Evolutionary conservation across 1,284 basidiomycete species (phyloP).

Genomic region (Rhodotorula sp.): DNA sequence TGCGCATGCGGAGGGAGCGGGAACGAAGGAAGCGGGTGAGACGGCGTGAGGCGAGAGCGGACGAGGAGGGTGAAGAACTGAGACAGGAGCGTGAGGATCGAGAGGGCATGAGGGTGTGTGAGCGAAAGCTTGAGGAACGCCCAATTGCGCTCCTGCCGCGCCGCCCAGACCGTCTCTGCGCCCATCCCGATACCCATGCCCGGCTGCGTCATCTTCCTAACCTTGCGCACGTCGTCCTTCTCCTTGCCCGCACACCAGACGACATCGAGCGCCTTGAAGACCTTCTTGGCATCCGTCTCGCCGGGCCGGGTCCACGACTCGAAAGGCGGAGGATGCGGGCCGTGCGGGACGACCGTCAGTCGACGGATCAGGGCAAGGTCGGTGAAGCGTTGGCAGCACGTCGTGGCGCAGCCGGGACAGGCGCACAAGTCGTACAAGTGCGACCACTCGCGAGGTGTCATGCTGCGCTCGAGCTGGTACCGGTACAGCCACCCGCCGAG

Average conservation of each 20-base stretch:
- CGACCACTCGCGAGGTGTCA: constrained; percentile 34
- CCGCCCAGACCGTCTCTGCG: constrained; percentile 25
- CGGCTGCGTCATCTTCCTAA: constrained; percentile 16
- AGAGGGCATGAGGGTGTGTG: constrained; percentile 36
- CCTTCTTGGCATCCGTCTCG: constrained; percentile 30
- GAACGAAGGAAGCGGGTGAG: constrained; percentile 10
- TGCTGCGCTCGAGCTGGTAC: constrained; percentile 21
- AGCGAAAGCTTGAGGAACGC: constrained; percentile 32
- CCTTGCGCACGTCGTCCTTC: constrained; percentile 14
- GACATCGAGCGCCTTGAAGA: constrained; percentile 35
- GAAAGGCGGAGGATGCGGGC: constrained; percentile 35
- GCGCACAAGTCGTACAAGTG: constrained; percentile 41
- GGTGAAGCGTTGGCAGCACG: constrained; percentile 31
- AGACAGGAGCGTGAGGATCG: constrained; percentile 28
- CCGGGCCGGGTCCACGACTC: constrained; percentile 27
- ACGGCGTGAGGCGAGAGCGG: constrained; percentile 8
- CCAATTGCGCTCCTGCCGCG: constrained; percentile 38
- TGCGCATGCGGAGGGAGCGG: constrained; percentile 22
- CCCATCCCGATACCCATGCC: constrained; percentile 7
- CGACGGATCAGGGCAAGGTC: constrained; percentile 31
- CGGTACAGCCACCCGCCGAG: constrained; percentile 40
- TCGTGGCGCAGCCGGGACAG: constrained; percentile 34
- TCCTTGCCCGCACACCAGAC: constrained; percentile 35
- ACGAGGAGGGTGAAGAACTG: constrained; percentile 28
- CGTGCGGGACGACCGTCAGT: constrained; percentile 33